Base-by-base conservation (phyloP, 352 stramenopile species). In the Blastocystis sp. region DNA sequence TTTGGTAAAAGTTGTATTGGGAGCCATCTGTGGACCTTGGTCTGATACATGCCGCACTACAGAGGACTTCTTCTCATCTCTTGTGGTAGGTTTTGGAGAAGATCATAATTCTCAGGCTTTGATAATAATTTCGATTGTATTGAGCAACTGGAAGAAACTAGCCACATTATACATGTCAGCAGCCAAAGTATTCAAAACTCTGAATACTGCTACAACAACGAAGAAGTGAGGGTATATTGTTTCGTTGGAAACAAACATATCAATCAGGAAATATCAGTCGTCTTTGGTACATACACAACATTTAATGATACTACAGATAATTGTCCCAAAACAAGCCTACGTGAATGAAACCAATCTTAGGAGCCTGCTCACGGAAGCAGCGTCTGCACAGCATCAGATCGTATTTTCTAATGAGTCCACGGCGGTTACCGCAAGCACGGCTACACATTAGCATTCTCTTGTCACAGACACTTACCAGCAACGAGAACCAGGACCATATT, bases 331-430 rank as follows among this genome's bases (percentile, higher is more conserved):
- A 35, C 54, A 11, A 16, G 2, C 24, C 24, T 83, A 83, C 71
- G 54, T 83, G 71, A 21, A 67, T 89, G 91, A 97, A 97, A 88
- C 94, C 94, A 91, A 97, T 97, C 89, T 97, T 91, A 83, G 90
- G 94, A 88, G 94, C 94, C 89, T 94, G 93, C 90, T 96, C 93
- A 78, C 94, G 92, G 93, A 97, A 97, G 92, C 94, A 97, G 88
- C 95, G 94, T 90, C 94, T 93, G 93, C 94, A 97, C 92, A 97
- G 96, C 91, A 95, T 94, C 89, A 97, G 89, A 90, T 93, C 90
- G 91, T 97, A 97, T 92, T 97, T 97, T 90, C 93, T 92, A 92
- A 97, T 97, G 85, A 97, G 89, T 90, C 93, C 93, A 91, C 92
- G 91, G 80, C 93, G 94, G 73, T 93, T 95, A 89, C 94, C 91